These are phyloP conservation scores for Paraglomus brasilianum DNA, from an alignment of 192 early-diverging fungal genomes.

Conservation along the genomic window DNA sequence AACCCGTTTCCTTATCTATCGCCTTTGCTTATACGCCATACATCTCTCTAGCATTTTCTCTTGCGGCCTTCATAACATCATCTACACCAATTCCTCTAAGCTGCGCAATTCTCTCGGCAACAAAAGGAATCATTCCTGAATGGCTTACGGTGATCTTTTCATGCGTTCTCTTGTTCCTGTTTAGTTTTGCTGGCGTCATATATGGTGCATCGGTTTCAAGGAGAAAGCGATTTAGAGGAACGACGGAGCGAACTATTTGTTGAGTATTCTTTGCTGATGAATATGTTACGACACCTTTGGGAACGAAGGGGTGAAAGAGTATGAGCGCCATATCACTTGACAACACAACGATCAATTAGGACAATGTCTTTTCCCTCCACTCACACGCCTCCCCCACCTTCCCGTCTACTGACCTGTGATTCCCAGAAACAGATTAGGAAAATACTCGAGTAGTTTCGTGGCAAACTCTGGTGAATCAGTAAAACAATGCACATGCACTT, in stretches of 20 bases:
- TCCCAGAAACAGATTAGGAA: constrained; percentile 30
- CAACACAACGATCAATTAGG: too few species aligned
- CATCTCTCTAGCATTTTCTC: constrained; percentile 32
- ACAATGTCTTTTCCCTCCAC: too few species aligned
- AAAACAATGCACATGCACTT: constrained; percentile 32
- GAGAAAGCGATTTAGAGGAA: constrained; percentile 19
- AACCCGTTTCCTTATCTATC: not conserved
- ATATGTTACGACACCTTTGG: constrained; percentile 22
- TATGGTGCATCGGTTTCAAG: constrained; percentile 32
- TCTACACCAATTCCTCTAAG: constrained; percentile 21
- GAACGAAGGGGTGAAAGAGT: too few species aligned
- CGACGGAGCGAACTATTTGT: not conserved
- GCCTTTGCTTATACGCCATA: constrained; percentile 20
- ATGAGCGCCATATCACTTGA: too few species aligned
- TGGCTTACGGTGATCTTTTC: constrained; percentile 20
- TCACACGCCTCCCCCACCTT: too few species aligned
- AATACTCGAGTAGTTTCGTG: constrained; percentile 14
- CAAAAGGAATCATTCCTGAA: constrained; percentile 34
- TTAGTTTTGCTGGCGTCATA: constrained; percentile 24
- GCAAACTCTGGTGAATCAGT: constrained; percentile 29
- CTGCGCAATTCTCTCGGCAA: constrained; percentile 26
- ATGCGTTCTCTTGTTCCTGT: constrained; percentile 22
- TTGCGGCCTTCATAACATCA: constrained; percentile 9
- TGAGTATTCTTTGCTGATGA: constrained; percentile 29
- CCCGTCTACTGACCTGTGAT: constrained; percentile 4